Conservation (phyloP, 306 rosid species). For the Pyrus pyrifolia region DNA sequence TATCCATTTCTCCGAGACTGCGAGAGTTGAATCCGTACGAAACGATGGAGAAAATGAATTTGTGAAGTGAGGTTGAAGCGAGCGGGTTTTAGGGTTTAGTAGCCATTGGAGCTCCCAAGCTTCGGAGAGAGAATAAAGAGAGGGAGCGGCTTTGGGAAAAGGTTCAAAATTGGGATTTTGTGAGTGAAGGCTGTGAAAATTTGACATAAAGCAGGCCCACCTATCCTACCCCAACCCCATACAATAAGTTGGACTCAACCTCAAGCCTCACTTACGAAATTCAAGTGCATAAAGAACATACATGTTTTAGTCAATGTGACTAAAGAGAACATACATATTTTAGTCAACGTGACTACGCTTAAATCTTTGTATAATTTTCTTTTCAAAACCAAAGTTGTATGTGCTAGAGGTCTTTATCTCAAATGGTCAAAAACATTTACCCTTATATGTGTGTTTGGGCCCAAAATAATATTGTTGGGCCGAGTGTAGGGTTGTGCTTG, state of each 20-base stretch:
- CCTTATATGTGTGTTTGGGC: no score
- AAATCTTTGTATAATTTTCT: no score
- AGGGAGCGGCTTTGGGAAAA: slow-evolving; percentile 17
- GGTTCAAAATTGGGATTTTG: not conserved
- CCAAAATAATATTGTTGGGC: no score
- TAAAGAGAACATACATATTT: no score
- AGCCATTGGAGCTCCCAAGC: slow-evolving; percentile 20
- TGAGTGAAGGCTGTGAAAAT: not conserved
- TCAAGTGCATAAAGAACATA: no score
- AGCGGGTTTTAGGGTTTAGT: slow-evolving; percentile 18
- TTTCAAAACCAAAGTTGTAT: no score
- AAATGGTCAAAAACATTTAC: no score
- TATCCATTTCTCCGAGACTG: slow-evolving; percentile 41
- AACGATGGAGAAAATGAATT: not conserved
- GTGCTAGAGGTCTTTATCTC: no score
- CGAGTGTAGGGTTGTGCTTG: no score
- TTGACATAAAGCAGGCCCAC: not conserved
- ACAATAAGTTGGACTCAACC: not conserved
- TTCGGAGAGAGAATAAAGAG: not conserved
- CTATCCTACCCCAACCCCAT: not conserved
- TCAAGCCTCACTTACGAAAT: no score
- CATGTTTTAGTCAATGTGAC: no score
- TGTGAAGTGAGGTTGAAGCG: not conserved
- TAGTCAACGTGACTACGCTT: no score
- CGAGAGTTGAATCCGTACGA: not conserved